A percentile compares a stretch with the other conserved stretches of the same genome.
These are phyloP conservation scores for Fusarium devonianum DNA, from an alignment of 2,329 filamentous ascomycete genomes.

Conservation along the genomic window DNA sequence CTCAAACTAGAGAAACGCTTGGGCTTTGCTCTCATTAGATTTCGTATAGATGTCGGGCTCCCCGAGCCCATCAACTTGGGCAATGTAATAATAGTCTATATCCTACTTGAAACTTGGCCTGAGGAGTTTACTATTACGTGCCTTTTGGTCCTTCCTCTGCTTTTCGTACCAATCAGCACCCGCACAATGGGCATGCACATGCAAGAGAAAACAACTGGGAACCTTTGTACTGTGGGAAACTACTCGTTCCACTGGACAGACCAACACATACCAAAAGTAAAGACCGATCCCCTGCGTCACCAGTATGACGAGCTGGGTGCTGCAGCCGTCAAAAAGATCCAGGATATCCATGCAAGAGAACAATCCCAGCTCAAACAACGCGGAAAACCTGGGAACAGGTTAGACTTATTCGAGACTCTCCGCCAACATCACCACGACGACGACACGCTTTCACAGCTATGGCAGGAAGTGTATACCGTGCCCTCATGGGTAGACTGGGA, in stretches of 20 bases:
- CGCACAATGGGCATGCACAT: not conserved
- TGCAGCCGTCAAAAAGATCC: not conserved
- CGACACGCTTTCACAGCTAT: conserved; percentile 1
- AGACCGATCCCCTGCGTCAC: not conserved
- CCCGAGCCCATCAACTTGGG: too few species aligned
- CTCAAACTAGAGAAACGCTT: too few species aligned
- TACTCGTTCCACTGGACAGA: not conserved
- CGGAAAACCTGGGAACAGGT: not conserved
- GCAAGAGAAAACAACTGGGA: not conserved
- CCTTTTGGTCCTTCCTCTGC: too few species aligned
- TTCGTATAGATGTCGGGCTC: too few species aligned
- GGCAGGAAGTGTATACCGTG: conserved; percentile 60
- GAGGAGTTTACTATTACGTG: too few species aligned
- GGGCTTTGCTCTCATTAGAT: too few species aligned
- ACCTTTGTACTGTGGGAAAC: not conserved
- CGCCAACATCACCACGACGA: not conserved
- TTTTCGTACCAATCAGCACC: not conserved
- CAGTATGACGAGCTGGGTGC: not conserved
- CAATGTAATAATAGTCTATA: too few species aligned
- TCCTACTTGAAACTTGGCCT: too few species aligned
- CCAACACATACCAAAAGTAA: not conserved
- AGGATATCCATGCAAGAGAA: not conserved
- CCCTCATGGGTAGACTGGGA: conserved; percentile 74
- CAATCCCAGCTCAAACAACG: not conserved
- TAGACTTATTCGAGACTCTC: not conserved